A percentile compares a stretch with the other conserved stretches of the same genome.
These are phyloP conservation scores for Globisporangium acanthophoron DNA, from an alignment of 352 stramenopile species.

Conservation along the genomic window DNA sequence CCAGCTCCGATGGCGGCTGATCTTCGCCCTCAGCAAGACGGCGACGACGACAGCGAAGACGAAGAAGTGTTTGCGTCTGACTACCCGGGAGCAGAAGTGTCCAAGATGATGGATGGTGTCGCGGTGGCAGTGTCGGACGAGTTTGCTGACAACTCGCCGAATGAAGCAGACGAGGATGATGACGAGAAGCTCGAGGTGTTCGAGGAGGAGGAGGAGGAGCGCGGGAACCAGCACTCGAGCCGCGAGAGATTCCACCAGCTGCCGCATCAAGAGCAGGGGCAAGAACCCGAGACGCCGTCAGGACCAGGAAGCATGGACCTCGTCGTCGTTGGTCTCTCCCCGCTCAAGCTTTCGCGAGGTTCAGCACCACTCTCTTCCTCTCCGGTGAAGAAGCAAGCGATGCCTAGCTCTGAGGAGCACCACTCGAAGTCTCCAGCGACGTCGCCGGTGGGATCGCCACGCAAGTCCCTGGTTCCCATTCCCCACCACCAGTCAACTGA, in stretches of 20 bases:
- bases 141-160: slow-evolving; percentile 1
- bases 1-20: slow-evolving; percentile 4
- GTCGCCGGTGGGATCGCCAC: not conserved
- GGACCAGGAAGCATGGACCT: slow-evolving; percentile 18
- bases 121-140: slow-evolving; percentile 1
- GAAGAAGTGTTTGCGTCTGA: slow-evolving; percentile 21
- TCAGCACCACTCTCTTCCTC: slow-evolving; percentile 1
- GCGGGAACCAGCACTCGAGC: slow-evolving; percentile 15
- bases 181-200: slow-evolving; percentile 46
- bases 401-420: not conserved
- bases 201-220: slow-evolving; percentile 10
- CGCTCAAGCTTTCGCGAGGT: slow-evolving; percentile 21
- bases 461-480: not conserved
- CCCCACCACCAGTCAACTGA: not conserved
- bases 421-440: not conserved
- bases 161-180: slow-evolving; percentile 22
- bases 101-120: not conserved
- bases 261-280: not conserved
- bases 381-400: slow-evolving; percentile 13
- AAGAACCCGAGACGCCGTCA: slow-evolving; percentile 3
- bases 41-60: slow-evolving; percentile 6
- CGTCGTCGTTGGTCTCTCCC: slow-evolving; percentile 32
- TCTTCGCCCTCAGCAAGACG: slow-evolving; percentile 15
- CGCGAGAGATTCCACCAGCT: slow-evolving; percentile 2
- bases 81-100: not conserved